Evolutionary conservation across 1,284 basidiomycete species (phyloP).

Genomic region (Rhodotorula sp.): DNA sequence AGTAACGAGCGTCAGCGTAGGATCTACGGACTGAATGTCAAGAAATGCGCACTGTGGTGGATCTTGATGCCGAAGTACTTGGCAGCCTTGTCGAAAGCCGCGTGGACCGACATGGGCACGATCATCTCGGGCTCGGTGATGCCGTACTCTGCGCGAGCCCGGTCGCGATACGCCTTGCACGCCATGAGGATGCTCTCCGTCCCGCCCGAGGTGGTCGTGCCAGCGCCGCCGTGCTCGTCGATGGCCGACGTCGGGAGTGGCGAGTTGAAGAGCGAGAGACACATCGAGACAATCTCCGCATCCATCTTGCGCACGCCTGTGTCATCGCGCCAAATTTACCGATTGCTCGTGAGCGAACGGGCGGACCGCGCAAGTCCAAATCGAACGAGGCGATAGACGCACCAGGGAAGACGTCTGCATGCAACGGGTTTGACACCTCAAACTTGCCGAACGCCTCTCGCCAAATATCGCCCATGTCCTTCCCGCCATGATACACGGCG

Average conservation of each 20-base stretch:
- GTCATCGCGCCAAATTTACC: not conserved
- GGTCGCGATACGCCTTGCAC: slow-evolving; percentile 90
- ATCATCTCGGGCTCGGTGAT: slow-evolving; percentile 92
- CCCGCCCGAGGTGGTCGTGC: slow-evolving; percentile 90
- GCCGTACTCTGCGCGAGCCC: slow-evolving; percentile 80
- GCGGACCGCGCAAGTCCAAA: slow-evolving; percentile 13
- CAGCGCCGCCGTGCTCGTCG: slow-evolving; percentile 67
- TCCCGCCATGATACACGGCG: slow-evolving; percentile 62
- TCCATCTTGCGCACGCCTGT: slow-evolving; percentile 91
- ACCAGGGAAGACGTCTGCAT: slow-evolving; percentile 86
- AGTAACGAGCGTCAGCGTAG: not conserved
- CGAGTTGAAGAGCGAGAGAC: slow-evolving; percentile 64
- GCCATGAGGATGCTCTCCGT: slow-evolving; percentile 96
- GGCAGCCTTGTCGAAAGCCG: slow-evolving; percentile 83
- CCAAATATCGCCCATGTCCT: slow-evolving; percentile 64
- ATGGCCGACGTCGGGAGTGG: slow-evolving; percentile 27
- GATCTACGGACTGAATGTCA: no score
- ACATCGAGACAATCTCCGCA: slow-evolving; percentile 94
- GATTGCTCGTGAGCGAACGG: no score
- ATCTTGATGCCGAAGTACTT: slow-evolving; percentile 91
- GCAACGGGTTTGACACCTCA: slow-evolving; percentile 78
- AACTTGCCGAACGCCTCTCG: slow-evolving; percentile 53
- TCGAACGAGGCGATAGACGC: slow-evolving; percentile 12
- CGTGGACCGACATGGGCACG: slow-evolving; percentile 81
- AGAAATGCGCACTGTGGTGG: slow-evolving; percentile 62